These are phyloP conservation scores for Whalleya microplaca DNA, from an alignment of 2,329 filamentous ascomycete species.

Conservation along the genomic window DNA sequence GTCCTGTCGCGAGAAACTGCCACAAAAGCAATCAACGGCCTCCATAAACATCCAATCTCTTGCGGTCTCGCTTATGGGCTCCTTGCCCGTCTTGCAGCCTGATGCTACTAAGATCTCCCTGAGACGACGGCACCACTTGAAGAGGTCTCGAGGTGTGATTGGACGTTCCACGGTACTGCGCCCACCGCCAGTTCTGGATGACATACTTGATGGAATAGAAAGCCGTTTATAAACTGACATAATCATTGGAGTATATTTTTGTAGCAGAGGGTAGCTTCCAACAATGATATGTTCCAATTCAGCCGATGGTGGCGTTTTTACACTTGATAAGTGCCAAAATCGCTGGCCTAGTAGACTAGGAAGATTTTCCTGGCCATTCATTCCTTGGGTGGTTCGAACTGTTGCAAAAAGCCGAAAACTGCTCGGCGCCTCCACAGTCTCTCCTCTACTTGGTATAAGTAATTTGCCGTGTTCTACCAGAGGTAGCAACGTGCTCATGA, in stretches of 20 bases:
- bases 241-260: conserved; percentile 62
- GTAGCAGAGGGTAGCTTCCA: conserved; percentile 70
- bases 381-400: conserved; percentile 74
- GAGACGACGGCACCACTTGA: conserved; percentile 89
- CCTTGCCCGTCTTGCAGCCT: conserved; percentile 67
- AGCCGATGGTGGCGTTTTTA: conserved; percentile 65
- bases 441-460: conserved; percentile 84
- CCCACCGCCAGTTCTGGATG: conserved; percentile 37
- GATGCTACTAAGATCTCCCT: conserved; percentile 64
- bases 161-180: conserved; percentile 49
- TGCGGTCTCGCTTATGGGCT: conserved; percentile 72
- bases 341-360: conserved; percentile 80
- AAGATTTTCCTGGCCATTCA: conserved; percentile 67
- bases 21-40: conserved; percentile 88
- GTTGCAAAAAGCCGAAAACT: conserved; percentile 93
- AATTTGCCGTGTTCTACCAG: conserved; percentile 92
- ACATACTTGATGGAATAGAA: conserved; percentile 45
- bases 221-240: conserved; percentile 62
- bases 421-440: conserved; percentile 78
- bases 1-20: conserved; percentile 71
- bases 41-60: conserved; percentile 91
- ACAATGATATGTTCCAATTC: conserved; percentile 79
- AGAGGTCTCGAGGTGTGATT: conserved; percentile 68
- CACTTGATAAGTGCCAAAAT: conserved; percentile 80
- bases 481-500: conserved; percentile 89